Evolutionary conservation across 1,139 yeast species (phyloP).

Genomic region (Yamadazyma spencermartinsiae): DNA sequence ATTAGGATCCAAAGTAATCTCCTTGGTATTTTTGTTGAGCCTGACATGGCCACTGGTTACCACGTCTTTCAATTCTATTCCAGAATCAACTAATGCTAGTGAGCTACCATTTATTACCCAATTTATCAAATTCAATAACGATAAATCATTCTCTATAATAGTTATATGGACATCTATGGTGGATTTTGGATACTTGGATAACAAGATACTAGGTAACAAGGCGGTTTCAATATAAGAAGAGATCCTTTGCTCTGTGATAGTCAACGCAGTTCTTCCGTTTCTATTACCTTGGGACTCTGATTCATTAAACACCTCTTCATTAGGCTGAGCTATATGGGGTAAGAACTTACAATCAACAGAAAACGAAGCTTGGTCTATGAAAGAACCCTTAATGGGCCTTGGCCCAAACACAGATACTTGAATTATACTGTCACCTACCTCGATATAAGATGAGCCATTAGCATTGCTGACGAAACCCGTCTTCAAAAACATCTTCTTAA

Average conservation of each 20-base stretch:
- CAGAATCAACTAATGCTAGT: constrained; percentile 80
- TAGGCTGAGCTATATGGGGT: constrained; percentile 48
- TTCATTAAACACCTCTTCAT: constrained; percentile 26
- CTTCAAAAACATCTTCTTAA: constrained; percentile 49
- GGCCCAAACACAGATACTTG: constrained; percentile 86
- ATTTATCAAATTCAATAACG: constrained; percentile 38
- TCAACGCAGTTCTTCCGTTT: constrained; percentile 38
- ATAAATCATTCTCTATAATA: constrained; percentile 45
- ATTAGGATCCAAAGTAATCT: constrained; percentile 18
- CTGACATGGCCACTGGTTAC: constrained; percentile 69
- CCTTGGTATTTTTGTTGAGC: constrained; percentile 14
- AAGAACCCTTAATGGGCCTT: constrained; percentile 78
- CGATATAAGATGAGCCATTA: constrained; percentile 82
- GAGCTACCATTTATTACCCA: constrained; percentile 62
- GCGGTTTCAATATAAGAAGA: constrained; percentile 60
- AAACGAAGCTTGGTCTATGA: constrained; percentile 66
- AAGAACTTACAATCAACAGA: constrained; percentile 66
- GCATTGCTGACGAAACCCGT: constrained; percentile 69
- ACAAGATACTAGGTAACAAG: constrained; percentile 58
- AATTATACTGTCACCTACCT: constrained; percentile 60
- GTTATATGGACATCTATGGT: constrained; percentile 80
- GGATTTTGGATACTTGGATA: constrained; percentile 84
- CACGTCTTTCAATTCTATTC: constrained; percentile 74
- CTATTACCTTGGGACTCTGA: constrained; percentile 17
- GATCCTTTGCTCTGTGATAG: constrained; percentile 51